Evolutionary conservation across 345 rosid genomes (phyloP), one percentile per base, ranked within the genome.

Genomic region (Rhizophora mangle): DNA sequence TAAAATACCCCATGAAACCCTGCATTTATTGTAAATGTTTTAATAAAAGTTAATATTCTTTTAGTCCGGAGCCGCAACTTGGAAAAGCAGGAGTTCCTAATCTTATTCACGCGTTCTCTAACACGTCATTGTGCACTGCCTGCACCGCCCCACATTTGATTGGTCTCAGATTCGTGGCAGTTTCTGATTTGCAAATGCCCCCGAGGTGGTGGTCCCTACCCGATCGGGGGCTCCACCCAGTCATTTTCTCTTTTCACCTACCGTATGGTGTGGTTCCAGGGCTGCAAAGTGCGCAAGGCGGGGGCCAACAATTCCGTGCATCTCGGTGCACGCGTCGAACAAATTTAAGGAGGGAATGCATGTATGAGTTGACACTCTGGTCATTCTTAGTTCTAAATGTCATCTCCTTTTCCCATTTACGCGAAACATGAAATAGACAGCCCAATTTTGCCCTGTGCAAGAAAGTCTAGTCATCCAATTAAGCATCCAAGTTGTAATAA

Each of bases 61-160:
- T 66, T 6, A 20, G 46, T 62, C 24, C 60, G 2, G 52, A 37
- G 43, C 62, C 3, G 27, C 47, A 56, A 13, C 37, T 18, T 11
- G 49, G 37, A 60, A 65, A 58, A 32, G 6, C 2, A 19, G 8
- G 2, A 15, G 20, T 2, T 34, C 4, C 15, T 27, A 3, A 51
- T 20, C 5, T 15, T 9, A 3, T 34, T 6, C 64, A 57, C 10
- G 34, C 34, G 2, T 27, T 24, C 26, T 30, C 60, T 11, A 20
- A 24, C 1, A 32, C 0, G 93, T 84, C 84, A 53, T 51, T 57
- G 60, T 82, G 80, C 37, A 0, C 65, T 73, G 84, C 83, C 65
- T 73, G 84, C 83, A 68, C 90, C 87, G 90, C 64, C 90, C 90
- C 85, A 72, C 87, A 77, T 70, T 81, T 64, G 86, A 81, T 59